Conservation (phyloP, 192 early-diverging fungal genomes). For the Rhizophagus sp. region DNA sequence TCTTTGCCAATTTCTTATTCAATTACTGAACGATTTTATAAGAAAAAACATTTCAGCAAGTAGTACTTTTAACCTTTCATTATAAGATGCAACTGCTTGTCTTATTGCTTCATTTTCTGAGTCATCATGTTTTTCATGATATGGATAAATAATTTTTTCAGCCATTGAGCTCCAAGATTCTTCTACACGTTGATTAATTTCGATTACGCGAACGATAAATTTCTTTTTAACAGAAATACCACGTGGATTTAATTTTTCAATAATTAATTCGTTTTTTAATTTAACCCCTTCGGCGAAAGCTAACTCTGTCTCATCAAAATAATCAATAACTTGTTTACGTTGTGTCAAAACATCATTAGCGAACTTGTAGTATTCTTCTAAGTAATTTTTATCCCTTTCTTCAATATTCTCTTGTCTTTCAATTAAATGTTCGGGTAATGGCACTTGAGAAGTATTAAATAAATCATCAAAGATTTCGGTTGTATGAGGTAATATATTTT, state of each 20-base stretch:
- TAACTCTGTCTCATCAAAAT: neutral
- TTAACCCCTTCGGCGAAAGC: neutral
- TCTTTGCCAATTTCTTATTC: too few relatives aligned
- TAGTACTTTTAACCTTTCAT: neutral
- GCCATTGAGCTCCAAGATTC: slow-evolving; percentile 2
- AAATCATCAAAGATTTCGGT: slow-evolving; percentile 44
- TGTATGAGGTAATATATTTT: slow-evolving; percentile 35
- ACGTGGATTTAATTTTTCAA: slow-evolving; percentile 25
- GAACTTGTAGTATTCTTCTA: slow-evolving; percentile 38
- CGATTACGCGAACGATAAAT: slow-evolving; percentile 20
- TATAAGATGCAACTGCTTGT: neutral
- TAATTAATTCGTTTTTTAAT: slow-evolving; percentile 18
- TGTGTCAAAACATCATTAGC: slow-evolving; percentile 43
- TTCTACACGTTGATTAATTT: slow-evolving; percentile 2
- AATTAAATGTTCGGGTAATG: slow-evolving; percentile 39
- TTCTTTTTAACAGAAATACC: slow-evolving; percentile 19
- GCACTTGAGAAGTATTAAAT: slow-evolving; percentile 35
- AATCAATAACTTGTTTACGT: slow-evolving; percentile 38
- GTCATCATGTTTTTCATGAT: slow-evolving; percentile 12
- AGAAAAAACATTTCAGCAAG: slow-evolving; percentile 4
- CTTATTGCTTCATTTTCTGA: slow-evolving; percentile 14
- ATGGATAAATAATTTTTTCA: slow-evolving; percentile 6
- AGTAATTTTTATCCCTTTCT: slow-evolving; percentile 33
- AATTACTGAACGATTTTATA: too few relatives aligned
- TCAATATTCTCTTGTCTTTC: slow-evolving; percentile 40